Evolutionary conservation across 2,329 filamentous ascomycete species (phyloP), one percentile per base, ranked within the genome.

Genomic region (Verticillium dahliae): DNA sequence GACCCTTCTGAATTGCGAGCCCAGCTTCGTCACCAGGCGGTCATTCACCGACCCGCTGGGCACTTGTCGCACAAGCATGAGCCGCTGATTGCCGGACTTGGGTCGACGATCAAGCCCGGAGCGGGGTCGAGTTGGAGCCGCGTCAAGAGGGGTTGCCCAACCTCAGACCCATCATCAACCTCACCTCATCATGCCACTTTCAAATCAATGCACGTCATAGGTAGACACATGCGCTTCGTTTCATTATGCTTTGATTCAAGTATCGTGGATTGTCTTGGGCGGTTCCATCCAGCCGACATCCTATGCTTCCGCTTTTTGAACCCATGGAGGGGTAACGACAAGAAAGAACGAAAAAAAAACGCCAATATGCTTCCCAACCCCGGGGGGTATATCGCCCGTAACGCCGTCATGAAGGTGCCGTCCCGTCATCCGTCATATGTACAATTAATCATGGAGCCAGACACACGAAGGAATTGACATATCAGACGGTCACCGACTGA

Each of bases 401-500:
- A 52, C 45, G 45, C 45, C 45, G 45, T 52, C 45, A 52, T 62
- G 52, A 27, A 39, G 59, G 55, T 54, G 58, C 58, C 50, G 27
- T 33, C 54, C 61, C 61, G 59, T 62, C 62, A 65, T 65, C 60
- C 62, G 57, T 65, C 63, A 60, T 62, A 57, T 62, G 11, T 63
- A 63, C 58, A 62, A 33, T 56, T 65, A 60, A 64, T 61, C 45
- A 22, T 18, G 11, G 22, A 6, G 22, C 38, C 3, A 39, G 34
- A 4, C 1, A n/a, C 54, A 18, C 38, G 39, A 55, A 31, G 31
- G 45, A 18, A 6, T 7, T n/a, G 45, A 27, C 45, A 2, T 9
- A 45, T 45, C 39, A 45, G 39, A 45, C 45, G 45, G 45, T 27
- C 45, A 52, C 18, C 45, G 45, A 52, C 45, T 52, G 45, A n/a